Conservation (phyloP, 2,329 filamentous ascomycete genomes). For the Acrodontium crateriforme region DNA sequence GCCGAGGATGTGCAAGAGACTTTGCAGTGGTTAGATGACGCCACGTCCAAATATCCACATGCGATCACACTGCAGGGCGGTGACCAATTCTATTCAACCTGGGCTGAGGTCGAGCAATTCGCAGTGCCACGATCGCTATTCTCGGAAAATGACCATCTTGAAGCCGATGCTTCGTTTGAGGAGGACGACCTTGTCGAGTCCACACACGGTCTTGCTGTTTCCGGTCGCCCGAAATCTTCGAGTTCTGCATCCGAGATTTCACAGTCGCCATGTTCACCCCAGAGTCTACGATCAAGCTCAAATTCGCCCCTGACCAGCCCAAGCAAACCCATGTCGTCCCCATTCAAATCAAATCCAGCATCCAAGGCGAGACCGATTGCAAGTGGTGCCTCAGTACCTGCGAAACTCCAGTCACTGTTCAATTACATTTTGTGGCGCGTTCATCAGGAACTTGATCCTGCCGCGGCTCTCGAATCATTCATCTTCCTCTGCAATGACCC, state of each 20-base stretch:
- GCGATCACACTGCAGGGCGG: slow-evolving; percentile 34
- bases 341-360: slow-evolving; percentile 8
- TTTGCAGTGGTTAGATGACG: slow-evolving; percentile 37
- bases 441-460: slow-evolving; percentile 34
- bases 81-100: slow-evolving; percentile 33
- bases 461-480: slow-evolving; percentile 35
- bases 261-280: slow-evolving; percentile 28
- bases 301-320: slow-evolving; percentile 22
- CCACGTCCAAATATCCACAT: slow-evolving; percentile 30
- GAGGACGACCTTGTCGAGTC: slow-evolving; percentile 23
- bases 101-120: slow-evolving; percentile 36
- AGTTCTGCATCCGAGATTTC: no score
- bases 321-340: slow-evolving; percentile 14
- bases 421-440: slow-evolving; percentile 39
- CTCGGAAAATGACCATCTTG: slow-evolving; percentile 33
- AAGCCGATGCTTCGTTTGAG: slow-evolving; percentile 20
- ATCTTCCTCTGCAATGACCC: slow-evolving; percentile 39
- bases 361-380: no score
- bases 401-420: slow-evolving; percentile 32
- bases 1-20: slow-evolving; percentile 34
- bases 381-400: slow-evolving; percentile 24
- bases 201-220: slow-evolving; percentile 30
- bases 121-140: slow-evolving; percentile 35
- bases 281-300: slow-evolving; percentile 23
- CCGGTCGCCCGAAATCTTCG: slow-evolving; percentile 25